Evolutionary conservation across 352 stramenopile species (phyloP).

Genomic region (Phytophthora tentaculata): DNA sequence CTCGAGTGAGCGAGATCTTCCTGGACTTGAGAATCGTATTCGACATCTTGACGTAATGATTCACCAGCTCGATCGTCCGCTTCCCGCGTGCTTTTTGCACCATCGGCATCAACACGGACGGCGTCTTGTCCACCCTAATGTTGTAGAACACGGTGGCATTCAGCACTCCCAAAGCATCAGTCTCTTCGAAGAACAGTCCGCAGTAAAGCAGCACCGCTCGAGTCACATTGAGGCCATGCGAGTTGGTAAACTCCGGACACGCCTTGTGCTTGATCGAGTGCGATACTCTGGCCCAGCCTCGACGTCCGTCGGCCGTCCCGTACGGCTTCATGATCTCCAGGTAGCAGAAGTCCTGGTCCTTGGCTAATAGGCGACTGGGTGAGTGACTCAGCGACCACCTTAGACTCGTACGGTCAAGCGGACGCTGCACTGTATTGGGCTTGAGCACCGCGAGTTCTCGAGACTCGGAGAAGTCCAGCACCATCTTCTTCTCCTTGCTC

Average conservation of each 20-base stretch:
- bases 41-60: conserved; percentile 75
- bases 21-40: conserved; percentile 45
- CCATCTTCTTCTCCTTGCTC: conserved; percentile 67
- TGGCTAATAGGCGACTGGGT: conserved; percentile 57
- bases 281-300: conserved; percentile 71
- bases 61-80: conserved; percentile 65
- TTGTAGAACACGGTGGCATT: conserved; percentile 73
- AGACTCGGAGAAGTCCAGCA: conserved; percentile 79
- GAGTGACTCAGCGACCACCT: conserved; percentile 77
- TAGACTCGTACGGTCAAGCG: conserved; percentile 65
- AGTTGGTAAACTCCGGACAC: conserved; percentile 56
- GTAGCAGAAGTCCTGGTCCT: conserved; percentile 80
- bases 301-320: conserved; percentile 52
- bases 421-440: conserved; percentile 33
- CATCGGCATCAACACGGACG: conserved; percentile 50
- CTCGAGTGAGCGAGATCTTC: conserved; percentile 39
- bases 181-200: conserved; percentile 77
- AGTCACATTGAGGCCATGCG: conserved; percentile 44
- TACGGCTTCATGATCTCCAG: conserved; percentile 78
- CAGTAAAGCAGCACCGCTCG: conserved; percentile 67
- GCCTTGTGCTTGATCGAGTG: conserved; percentile 75
- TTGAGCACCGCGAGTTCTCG: conserved; percentile 60
- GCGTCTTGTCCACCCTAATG: conserved; percentile 48
- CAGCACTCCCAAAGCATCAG: conserved; percentile 49
- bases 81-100: conserved; percentile 66